Percentiles rank a stretch among this genome's conserved stretches.
These are phyloP conservation scores for Barnettozyma sucrosica DNA, from an alignment of 805 yeast genomes.

Conservation along the genomic window DNA sequence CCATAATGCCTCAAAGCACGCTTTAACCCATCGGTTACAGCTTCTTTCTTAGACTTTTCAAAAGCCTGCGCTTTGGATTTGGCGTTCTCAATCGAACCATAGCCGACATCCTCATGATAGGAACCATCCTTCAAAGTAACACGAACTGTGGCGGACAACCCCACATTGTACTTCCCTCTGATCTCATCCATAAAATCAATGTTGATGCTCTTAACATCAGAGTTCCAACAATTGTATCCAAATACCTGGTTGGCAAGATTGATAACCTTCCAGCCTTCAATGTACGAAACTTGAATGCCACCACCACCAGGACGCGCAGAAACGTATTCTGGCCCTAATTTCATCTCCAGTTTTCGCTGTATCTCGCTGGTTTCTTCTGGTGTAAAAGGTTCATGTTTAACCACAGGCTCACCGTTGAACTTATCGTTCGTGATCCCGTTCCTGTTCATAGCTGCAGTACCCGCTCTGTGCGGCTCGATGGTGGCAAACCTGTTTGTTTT, in stretches of 20 bases:
- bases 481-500: not conserved
- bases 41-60: conserved; percentile 80
- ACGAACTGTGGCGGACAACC: conserved; percentile 67
- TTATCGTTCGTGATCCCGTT: conserved; percentile 6
- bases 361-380: conserved; percentile 24
- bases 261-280: conserved; percentile 82
- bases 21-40: conserved; percentile 77
- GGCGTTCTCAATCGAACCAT: conserved; percentile 77
- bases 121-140: conserved; percentile 73
- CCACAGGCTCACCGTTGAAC: not conserved
- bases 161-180: conserved; percentile 54
- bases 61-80: conserved; percentile 68
- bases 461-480: not conserved
- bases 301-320: conserved; percentile 75
- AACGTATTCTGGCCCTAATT: conserved; percentile 73
- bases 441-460: conserved; percentile 3
- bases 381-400: conserved; percentile 18
- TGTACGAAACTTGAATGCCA: conserved; percentile 59
- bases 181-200: conserved; percentile 69
- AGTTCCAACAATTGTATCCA: conserved; percentile 81
- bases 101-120: conserved; percentile 77
- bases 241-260: conserved; percentile 75
- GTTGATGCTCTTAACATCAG: conserved; percentile 58
- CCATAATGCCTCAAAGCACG: conserved; percentile 78
- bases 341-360: conserved; percentile 35